Base-by-base conservation (phyloP, 73 alveolate species). In the Stentor roeselii region DNA sequence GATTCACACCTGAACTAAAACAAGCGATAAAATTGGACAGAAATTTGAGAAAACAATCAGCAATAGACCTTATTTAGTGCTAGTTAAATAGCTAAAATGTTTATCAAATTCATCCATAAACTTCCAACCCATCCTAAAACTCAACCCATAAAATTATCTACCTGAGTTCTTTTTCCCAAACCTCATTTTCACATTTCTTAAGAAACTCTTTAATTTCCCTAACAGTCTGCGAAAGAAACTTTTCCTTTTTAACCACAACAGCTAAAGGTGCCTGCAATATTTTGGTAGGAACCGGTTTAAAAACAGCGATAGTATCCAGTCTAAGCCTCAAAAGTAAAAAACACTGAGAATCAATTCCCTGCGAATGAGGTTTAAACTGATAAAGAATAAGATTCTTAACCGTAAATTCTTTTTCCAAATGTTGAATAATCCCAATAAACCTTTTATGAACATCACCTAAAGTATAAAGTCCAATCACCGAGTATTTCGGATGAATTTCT, bases 401-500 rank as follows among this genome's bases (percentile, higher is more conserved):
- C 21, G 50, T n/a, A 2, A 67, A 67, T 32, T 21, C 37, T 40
- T 67, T 67, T 2, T 67, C 80, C 1, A 21, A 30, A 1, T n/a
- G 21, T 21, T 21, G 80, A 67, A 67, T 67, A 67, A 32, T 21
- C 27, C 42, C 21, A 32, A 67, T 32, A 21, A 32, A 21, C 11
- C n/a, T 67, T 21, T n/a, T 21, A 32, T 67, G n/a, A 15, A 67
- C 27, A 67, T 67, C 80, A 21, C 80, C 41, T 11, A 32, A 21
- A 27, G 41, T 21, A 67, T 67, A 67, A 30, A 2, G 27, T n/a
- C 80, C 80, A 67, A 67, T 67, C n/a, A 67, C 27, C 0, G 80
- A 67, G 80, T 67, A 67, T 67, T 67, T 67, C 11, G 80, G 80
- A 67, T 67, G 34, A 21, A 40, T 32, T 67, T 67, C 80, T 21